Evolutionary conservation across 73 alveolate species (phyloP).

Genomic region (Effrenium voratum): DNA sequence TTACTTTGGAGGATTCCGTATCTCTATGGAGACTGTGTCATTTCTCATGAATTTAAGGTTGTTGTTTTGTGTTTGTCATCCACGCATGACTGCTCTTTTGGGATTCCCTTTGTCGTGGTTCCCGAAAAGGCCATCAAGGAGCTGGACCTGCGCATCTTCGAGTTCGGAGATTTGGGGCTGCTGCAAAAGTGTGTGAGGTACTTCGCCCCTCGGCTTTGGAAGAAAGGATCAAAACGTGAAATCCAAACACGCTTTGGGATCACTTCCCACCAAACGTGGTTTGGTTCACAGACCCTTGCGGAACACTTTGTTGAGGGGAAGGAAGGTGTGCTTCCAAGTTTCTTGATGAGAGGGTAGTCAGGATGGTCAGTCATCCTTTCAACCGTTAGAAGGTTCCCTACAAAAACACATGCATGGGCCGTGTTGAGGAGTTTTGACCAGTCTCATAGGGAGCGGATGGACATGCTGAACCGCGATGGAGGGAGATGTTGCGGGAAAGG

Average conservation of each 20-base stretch:
- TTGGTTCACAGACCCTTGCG: not conserved
- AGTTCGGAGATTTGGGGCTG: slow-evolving; percentile 62
- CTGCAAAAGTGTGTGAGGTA: slow-evolving; percentile 71
- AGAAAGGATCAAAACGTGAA: no score
- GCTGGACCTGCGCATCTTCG: slow-evolving; percentile 71
- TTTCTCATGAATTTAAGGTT: no score
- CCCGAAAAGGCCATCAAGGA: slow-evolving; percentile 30
- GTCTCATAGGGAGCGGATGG: no score
- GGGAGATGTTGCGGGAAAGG: no score
- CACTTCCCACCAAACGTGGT: not conserved
- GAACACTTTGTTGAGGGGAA: not conserved
- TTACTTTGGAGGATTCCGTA: no score
- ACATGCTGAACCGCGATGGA: no score
- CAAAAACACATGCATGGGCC: no score
- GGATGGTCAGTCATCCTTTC: not conserved
- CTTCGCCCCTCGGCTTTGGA: slow-evolving; percentile 19
- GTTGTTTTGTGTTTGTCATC: no score
- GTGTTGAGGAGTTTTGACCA: no score
- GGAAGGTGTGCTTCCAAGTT: not conserved
- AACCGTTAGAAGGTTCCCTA: no score
- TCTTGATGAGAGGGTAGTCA: not conserved
- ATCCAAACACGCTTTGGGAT: not conserved
- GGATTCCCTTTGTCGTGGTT: not conserved
- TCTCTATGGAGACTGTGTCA: no score
- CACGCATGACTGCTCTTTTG: not conserved